Base-by-base conservation (phyloP, 176 grass and related monocot genomes). In the Rhynchospora tenuis region DNA sequence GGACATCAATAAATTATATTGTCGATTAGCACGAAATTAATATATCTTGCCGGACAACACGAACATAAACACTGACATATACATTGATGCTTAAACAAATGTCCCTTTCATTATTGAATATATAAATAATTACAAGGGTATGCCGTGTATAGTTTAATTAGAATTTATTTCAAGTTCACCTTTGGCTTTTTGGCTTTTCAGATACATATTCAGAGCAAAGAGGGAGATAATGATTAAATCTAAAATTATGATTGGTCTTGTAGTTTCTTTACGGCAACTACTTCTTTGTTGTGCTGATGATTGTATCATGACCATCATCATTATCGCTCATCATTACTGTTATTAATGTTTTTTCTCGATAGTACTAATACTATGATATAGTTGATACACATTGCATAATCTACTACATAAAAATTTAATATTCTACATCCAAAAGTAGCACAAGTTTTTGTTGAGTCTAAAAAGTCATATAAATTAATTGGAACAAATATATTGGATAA, bases 231-330 rank as follows among this genome's bases (percentile, higher is more conserved):
- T 74, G 20, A 74, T 74, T 74, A 42, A 51, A 24, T 51, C 10
- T 27, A 74, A 26, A 50, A 2, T 11, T 24, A 74, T 27, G 4
- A 74, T 51, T 74, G 71, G 9, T 52, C 0, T 74, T 73, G 51
- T 74, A 51, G 45, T 74, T 74, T 52, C 71, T 74, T 74, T 51
- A 74, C 11, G 46, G n/a, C 46, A 74, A 74, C 46, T 52, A 74
- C 51, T 51, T n/a, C 44, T 74, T 74, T 28, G 20, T 28, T 26
- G 46, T 74, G 46, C 50, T 74, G 71, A 74, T 75, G 46, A 1
- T 51, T 15, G 48, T 51, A 15, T 74, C 3, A 71, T 71, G 42
- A 71, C 45, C 20, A 71, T 47, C 42, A 46, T 46, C 67, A 47
- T 71, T 71, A 45, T 71, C 0, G 42, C 44, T 46, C 38, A 23